Percentiles rank a stretch among this genome's conserved stretches.
These are phyloP conservation scores for Paramecium bursaria DNA, from an alignment of 73 alveolate species.

Conservation along the genomic window DNA sequence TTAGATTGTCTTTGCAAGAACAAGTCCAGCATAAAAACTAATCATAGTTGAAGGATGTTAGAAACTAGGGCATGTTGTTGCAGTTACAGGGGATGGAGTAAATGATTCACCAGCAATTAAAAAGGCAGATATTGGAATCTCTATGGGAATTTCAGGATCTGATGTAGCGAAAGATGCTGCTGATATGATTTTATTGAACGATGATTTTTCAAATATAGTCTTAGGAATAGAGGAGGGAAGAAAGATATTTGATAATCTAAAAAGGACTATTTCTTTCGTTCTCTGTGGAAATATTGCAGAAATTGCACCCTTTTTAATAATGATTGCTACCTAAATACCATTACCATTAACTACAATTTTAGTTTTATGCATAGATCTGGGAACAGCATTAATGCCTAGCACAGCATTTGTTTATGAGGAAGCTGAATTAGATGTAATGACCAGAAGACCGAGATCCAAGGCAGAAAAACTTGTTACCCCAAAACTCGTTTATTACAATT, in stretches of 20 bases:
- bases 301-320: constrained; percentile 50
- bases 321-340: constrained; percentile 66
- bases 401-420: constrained; percentile 93
- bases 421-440: constrained; percentile 91
- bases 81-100: constrained; percentile 93
- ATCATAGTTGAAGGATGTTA: constrained; percentile 95
- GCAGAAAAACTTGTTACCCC: constrained; percentile 84
- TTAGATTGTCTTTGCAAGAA: constrained; percentile 96
- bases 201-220: constrained; percentile 74
- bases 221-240: constrained; percentile 93
- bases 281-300: constrained; percentile 57
- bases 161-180: constrained; percentile 94
- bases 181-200: constrained; percentile 89
- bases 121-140: constrained; percentile 78
- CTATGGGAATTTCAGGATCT: constrained; percentile 79
- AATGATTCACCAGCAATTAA: constrained; percentile 82
- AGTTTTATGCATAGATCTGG: constrained; percentile 90
- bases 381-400: constrained; percentile 95
- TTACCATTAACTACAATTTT: constrained; percentile 87
- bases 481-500: constrained; percentile 73
- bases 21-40: constrained; percentile 95
- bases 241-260: constrained; percentile 91
- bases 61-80: constrained; percentile 94
- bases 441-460: constrained; percentile 90
- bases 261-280: constrained; percentile 67